phyloP scores from a whole-genome alignment of 2,329 filamentous ascomycete species.

The Chaetomiaceae sp. region DNA sequence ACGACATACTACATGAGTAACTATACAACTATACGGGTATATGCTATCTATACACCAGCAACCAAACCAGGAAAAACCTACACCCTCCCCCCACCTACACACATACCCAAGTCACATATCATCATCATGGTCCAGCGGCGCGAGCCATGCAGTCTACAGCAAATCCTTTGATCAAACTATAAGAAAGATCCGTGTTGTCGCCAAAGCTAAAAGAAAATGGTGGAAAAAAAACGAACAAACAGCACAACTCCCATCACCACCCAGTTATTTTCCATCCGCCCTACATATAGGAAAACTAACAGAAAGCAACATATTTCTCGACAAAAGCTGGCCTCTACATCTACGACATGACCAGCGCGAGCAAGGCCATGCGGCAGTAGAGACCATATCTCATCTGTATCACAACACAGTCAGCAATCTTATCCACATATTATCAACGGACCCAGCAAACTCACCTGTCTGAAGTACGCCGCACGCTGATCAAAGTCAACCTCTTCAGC shows the following conservation, averaged over 20 bases:
- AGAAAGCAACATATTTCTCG: neutral
- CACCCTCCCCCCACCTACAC: neutral
- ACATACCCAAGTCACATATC: conserved; percentile 6
- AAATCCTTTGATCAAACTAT: conserved; percentile 9
- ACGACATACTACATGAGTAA: neutral
- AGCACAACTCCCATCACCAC: neutral
- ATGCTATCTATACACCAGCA: neutral
- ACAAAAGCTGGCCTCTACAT: neutral
- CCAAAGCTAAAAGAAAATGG: neutral
- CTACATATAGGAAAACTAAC: neutral
- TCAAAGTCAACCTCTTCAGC: conserved; percentile 96
- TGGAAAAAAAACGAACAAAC: too few species aligned
- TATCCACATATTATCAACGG: conserved; percentile 11
- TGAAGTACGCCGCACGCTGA: conserved; percentile 93
- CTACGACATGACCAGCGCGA: conserved; percentile 80
- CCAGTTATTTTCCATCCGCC: conserved; percentile 1
- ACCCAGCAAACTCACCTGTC: conserved; percentile 69
- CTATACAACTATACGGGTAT: neutral
- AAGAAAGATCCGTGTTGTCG: neutral
- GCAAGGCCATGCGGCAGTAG: conserved; percentile 95
- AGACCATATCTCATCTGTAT: conserved; percentile 91
- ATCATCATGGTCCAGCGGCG: conserved; percentile 10
- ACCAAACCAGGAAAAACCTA: neutral
- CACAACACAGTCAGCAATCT: conserved; percentile 39
- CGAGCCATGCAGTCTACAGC: conserved; percentile 1